phyloP scores from a whole-genome alignment of 1,139 yeast species.

The Yamadazyma trypodendri region DNA sequence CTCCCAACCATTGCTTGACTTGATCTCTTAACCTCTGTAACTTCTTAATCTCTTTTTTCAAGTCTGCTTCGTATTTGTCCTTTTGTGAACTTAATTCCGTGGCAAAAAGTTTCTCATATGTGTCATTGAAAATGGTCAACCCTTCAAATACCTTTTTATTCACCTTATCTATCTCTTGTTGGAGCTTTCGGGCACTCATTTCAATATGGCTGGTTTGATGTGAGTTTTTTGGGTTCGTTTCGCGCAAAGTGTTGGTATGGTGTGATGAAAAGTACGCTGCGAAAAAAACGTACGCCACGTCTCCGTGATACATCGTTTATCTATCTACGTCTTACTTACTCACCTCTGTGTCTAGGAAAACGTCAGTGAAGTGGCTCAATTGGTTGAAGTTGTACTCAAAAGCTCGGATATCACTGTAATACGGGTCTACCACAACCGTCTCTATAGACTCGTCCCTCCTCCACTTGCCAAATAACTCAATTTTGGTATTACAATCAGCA shows the following conservation, averaged over 20 bases:
- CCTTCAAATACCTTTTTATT: slow-evolving; percentile 95
- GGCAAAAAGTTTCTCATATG: slow-evolving; percentile 80
- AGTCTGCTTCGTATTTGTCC: slow-evolving; percentile 89
- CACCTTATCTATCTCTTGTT: slow-evolving; percentile 89
- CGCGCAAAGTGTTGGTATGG: background rate
- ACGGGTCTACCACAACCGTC: slow-evolving; percentile 80
- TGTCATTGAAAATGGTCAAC: slow-evolving; percentile 79
- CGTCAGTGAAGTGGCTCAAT: slow-evolving; percentile 67
- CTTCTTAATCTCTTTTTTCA: slow-evolving; percentile 94
- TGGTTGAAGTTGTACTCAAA: slow-evolving; percentile 79
- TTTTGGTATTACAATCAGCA: slow-evolving; percentile 44
- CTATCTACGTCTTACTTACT: background rate
- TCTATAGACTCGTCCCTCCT: slow-evolving; percentile 50
- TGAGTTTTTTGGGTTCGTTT: background rate
- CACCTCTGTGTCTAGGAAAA: slow-evolving; percentile 55
- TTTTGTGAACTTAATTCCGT: slow-evolving; percentile 87
- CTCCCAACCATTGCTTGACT: slow-evolving; percentile 92
- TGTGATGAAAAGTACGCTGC: background rate
- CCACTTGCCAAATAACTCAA: slow-evolving; percentile 77
- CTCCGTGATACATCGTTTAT: too few relatives aligned
- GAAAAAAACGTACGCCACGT: too few relatives aligned
- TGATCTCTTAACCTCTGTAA: slow-evolving; percentile 94
- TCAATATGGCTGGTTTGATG: background rate
- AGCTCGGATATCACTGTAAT: slow-evolving; percentile 83
- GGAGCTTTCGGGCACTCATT: slow-evolving; percentile 50